phyloP scores from a whole-genome alignment of 2,329 filamentous ascomycete species.

The Pestalotiopsis fici region DNA sequence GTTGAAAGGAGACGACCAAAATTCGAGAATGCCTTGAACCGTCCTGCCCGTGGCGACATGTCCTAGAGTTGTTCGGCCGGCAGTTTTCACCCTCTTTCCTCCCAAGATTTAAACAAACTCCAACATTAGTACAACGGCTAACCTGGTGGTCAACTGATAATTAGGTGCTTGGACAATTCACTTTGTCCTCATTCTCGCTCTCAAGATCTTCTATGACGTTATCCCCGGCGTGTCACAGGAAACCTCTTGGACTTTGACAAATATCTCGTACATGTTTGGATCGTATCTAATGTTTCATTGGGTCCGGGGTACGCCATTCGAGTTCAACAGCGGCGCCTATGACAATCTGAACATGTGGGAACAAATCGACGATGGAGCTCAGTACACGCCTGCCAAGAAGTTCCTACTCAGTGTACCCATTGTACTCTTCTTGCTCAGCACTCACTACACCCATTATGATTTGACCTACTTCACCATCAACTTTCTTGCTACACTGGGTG shows the following conservation, averaged over 20 bases:
- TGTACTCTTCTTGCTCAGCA: conserved; percentile 91
- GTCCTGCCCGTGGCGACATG: not conserved
- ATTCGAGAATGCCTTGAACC: not conserved
- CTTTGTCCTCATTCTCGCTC: conserved; percentile 83
- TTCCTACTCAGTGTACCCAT: conserved; percentile 95
- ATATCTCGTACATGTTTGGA: conserved; percentile 98
- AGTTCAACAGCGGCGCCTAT: conserved; percentile 97
- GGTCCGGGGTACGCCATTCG: conserved; percentile 95
- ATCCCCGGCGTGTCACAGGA: conserved; percentile 96
- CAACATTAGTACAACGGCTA: not conserved
- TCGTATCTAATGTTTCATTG: conserved; percentile 99
- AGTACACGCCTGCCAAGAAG: conserved; percentile 98
- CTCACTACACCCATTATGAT: conserved; percentile 98
- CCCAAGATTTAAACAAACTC: not conserved
- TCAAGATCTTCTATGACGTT: conserved; percentile 97
- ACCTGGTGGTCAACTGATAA: not conserved
- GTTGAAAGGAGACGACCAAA: conserved; percentile 25
- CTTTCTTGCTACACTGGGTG: conserved; percentile 85
- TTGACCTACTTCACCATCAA: conserved; percentile 97
- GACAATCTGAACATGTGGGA: conserved; percentile 99
- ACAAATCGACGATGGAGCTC: conserved; percentile 98
- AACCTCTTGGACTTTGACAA: conserved; percentile 97
- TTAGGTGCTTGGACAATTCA: conserved; percentile 97
- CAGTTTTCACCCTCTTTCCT: not conserved
- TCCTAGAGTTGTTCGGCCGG: too few relatives aligned